Base-by-base conservation (phyloP, 805 yeast species). In the Sugiyamaella mastotermitis region DNA sequence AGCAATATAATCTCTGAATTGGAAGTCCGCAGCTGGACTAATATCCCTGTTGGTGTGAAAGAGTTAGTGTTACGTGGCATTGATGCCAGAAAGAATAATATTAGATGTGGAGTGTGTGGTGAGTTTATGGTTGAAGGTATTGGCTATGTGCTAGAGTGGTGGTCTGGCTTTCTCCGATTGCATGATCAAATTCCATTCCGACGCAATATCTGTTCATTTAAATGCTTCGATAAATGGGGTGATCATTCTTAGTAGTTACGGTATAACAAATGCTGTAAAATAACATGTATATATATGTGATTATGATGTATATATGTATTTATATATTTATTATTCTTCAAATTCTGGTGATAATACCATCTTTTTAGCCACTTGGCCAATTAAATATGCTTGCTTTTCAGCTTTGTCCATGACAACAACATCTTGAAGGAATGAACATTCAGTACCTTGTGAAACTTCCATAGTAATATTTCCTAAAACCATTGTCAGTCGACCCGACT, bases 401-500 rank as follows among this genome's bases (percentile, higher is more conserved):
- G 63, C 68, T 10, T 59, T 60, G 32, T 77, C 72, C n/a, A 80
- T 47, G 14, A 74, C 61, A 2, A 81, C 75, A 7, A 84, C 66
- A 42, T 85, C 90, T 57, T 90, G 96, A 19, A 82, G 61, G 45
- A 86, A 79, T 3, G 73, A 68, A 5, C 83, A 58, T 9, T 78
- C 71, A 3, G 84, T 76, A 11, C 96, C 96, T 51, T 74, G 71
- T 3, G 78, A 66, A 16, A 87, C 77, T 40, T 81, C 85, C 69
- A 79, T 71, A 3, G 73, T 67, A 5, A 76, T 72, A 36, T 76
- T 73, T 10, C 95, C 95, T 26, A 90, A 63, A 43, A 76, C 72
- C 58, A 88, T 71, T 3, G 94, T 70, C 15, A 86, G 58, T 55
- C 74, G 83, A 3, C 97, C 97, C 1, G 95, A 84, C 52, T 79